Conservation (phyloP, 1,139 yeast species). For the Blastobotrys proliferans region DNA sequence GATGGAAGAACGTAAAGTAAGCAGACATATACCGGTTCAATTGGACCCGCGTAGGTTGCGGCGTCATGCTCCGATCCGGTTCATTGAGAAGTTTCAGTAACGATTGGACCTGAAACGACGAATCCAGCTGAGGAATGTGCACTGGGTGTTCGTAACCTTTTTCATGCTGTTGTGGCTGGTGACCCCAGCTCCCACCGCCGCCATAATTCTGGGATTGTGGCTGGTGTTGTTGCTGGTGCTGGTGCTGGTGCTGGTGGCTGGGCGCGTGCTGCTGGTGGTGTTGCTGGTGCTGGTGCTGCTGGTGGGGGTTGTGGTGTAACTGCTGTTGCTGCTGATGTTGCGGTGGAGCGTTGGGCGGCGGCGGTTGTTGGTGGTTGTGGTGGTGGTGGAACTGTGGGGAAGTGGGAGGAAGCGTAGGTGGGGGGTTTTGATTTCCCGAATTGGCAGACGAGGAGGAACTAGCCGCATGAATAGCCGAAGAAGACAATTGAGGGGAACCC, state of each 20-base stretch:
- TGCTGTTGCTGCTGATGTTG: background rate
- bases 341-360: background rate
- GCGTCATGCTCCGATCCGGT: constrained; percentile 13
- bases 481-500: background rate
- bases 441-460: background rate
- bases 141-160: background rate
- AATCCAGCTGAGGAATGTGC: constrained; percentile 25
- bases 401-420: constrained; percentile 1
- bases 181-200: background rate
- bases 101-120: constrained; percentile 20
- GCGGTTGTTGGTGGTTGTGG: background rate
- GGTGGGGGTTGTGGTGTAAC: constrained; percentile 1
- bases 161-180: background rate
- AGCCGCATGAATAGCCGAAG: background rate
- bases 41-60: constrained; percentile 28
- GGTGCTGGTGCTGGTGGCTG: constrained; percentile 12
- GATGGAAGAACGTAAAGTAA: constrained; percentile 36
- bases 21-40: constrained; percentile 33
- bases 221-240: constrained; percentile 13
- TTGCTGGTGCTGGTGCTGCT: constrained; percentile 7
- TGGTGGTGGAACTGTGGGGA: constrained; percentile 10
- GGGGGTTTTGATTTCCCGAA: background rate
- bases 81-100: constrained; percentile 22
- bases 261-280: background rate
- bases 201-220: constrained; percentile 5